These are phyloP conservation scores for Aspergillus quadrilineatus DNA, from an alignment of 2,329 filamentous ascomycete species.

Conservation along the genomic window DNA sequence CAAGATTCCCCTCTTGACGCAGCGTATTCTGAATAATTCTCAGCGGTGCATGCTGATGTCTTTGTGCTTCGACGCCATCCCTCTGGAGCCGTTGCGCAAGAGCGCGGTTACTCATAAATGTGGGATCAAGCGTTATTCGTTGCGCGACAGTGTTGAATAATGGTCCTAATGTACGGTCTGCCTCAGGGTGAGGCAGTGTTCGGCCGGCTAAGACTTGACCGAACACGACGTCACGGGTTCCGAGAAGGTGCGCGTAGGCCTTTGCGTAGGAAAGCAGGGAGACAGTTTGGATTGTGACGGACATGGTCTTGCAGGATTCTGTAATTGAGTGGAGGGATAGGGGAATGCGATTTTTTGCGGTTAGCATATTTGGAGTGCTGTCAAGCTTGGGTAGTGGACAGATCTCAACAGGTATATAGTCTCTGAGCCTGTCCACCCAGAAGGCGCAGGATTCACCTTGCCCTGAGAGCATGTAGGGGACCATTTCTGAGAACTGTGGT, in stretches of 20 bases:
- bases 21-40: constrained; percentile 49
- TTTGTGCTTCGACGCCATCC: constrained; percentile 45
- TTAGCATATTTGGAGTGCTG: constrained; percentile 15
- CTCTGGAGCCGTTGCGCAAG: constrained; percentile 47
- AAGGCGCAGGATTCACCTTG: constrained; percentile 45
- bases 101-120: constrained; percentile 39
- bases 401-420: constrained; percentile 24
- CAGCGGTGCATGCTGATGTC: constrained; percentile 54
- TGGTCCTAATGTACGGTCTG: constrained; percentile 51
- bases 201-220: constrained; percentile 56
- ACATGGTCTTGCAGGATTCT: constrained; percentile 26
- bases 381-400: constrained; percentile 15
- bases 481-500: constrained; percentile 45
- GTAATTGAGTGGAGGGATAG: constrained; percentile 20
- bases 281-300: constrained; percentile 32
- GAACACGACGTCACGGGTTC: constrained; percentile 38
- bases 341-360: constrained; percentile 20
- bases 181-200: constrained; percentile 47
- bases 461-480: constrained; percentile 52
- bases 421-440: constrained; percentile 25
- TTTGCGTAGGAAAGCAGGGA: constrained; percentile 33
- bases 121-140: constrained; percentile 34
- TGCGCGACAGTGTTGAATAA: constrained; percentile 58
- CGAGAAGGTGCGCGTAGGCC: constrained; percentile 28
- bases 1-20: constrained; percentile 35